These are phyloP conservation scores for Suillus occidentalis DNA, from an alignment of 768 basidiomycete species.

Conservation along the genomic window DNA sequence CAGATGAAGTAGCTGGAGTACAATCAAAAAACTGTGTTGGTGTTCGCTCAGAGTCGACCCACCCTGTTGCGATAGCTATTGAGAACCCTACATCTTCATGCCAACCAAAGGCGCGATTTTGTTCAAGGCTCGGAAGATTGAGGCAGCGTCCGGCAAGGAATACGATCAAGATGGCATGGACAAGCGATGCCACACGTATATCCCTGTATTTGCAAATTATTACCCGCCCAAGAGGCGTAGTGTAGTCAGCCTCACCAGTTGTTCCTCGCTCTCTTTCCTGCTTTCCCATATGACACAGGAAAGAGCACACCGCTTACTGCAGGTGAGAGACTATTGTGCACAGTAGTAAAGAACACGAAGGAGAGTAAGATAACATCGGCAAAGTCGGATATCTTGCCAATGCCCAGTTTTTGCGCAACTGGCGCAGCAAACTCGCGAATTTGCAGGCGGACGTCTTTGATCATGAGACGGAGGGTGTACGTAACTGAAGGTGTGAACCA, in stretches of 20 bases:
- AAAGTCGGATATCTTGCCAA: conserved; percentile 55
- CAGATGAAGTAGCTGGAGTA: conserved; percentile 72
- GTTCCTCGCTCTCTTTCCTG: conserved; percentile 47
- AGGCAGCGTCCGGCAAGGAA: conserved; percentile 61
- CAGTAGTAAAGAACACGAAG: conserved; percentile 53
- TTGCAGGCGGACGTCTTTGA: conserved; percentile 28
- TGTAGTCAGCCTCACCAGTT: conserved; percentile 51
- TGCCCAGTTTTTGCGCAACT: conserved; percentile 38
- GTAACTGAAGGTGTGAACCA: background rate
- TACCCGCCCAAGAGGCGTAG: conserved; percentile 3
- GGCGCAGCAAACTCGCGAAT: conserved; percentile 32
- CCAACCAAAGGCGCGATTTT: conserved; percentile 80
- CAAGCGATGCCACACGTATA: conserved; percentile 69
- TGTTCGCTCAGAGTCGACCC: conserved; percentile 16
- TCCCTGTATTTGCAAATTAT: conserved; percentile 44
- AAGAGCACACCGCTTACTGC: conserved; percentile 46
- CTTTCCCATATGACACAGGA: conserved; percentile 49
- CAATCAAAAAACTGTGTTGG: background rate
- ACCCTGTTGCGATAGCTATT: conserved; percentile 74
- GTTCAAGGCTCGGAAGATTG: conserved; percentile 42
- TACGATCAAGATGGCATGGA: conserved; percentile 68
- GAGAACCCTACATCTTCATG: conserved; percentile 55
- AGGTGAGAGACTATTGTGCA: conserved; percentile 63
- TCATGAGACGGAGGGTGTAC: conserved; percentile 17
- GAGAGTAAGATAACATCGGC: conserved; percentile 55